Percentiles rank a stretch among this genome's conserved stretches.
Evolutionary conservation across 2,329 filamentous ascomycete genomes (phyloP).

Genomic region (Blastomyces percursus): DNA sequence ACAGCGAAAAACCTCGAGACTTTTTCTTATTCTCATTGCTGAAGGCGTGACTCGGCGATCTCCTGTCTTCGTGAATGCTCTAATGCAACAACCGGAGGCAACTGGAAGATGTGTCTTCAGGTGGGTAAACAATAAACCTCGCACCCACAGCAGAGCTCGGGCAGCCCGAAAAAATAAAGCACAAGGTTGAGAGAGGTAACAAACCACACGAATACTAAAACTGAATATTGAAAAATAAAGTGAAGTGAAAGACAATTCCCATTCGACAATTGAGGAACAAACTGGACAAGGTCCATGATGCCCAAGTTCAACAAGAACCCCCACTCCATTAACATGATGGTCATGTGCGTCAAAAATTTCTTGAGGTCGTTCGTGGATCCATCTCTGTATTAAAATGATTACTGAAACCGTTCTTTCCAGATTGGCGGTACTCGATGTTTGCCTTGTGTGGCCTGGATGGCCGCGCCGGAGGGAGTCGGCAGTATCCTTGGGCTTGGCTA

Average conservation of each 20-base stretch:
- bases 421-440: constrained; percentile 12
- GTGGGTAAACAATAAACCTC: not conserved
- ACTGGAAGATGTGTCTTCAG: not conserved
- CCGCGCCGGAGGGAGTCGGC: not conserved
- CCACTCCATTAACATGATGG: not conserved
- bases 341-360: not conserved
- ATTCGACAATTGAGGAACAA: not conserved
- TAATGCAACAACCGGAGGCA: not conserved
- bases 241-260: not conserved
- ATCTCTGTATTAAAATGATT: not conserved
- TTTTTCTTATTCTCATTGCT: not conserved
- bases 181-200: not conserved
- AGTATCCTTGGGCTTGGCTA: not conserved
- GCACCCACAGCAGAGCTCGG: not conserved
- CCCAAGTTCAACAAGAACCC: not conserved
- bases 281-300: not conserved
- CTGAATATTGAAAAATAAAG: not conserved
- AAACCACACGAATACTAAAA: not conserved
- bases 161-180: not conserved
- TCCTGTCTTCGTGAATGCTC: not conserved
- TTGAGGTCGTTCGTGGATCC: not conserved
- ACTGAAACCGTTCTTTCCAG: constrained; percentile 6
- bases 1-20: not conserved
- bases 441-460: constrained; percentile 5
- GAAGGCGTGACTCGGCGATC: not conserved